A percentile compares a stretch with the other conserved stretches of the same genome.
These are phyloP conservation scores for Stagonosporopsis chrysanthemi DNA, from an alignment of 2,329 filamentous ascomycete genomes.

Conservation along the genomic window DNA sequence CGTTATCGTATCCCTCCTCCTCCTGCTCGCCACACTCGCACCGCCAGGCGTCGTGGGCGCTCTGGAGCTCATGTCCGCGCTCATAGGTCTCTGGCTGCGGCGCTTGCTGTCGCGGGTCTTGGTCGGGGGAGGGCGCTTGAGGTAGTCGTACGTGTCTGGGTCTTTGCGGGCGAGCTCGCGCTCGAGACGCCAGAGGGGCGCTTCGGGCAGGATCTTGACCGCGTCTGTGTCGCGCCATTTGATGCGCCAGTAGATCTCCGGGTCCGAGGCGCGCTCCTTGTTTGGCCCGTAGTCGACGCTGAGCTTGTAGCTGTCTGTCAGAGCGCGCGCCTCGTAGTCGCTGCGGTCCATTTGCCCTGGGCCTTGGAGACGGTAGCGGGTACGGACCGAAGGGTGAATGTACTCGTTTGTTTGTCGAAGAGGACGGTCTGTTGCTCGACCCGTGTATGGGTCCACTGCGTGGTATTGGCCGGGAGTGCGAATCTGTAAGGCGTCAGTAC, in stretches of 20 bases:
- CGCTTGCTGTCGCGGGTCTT: slow-evolving; percentile 26
- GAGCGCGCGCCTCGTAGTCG: slow-evolving; percentile 53
- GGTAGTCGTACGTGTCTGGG: slow-evolving; percentile 52
- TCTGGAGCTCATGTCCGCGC: slow-evolving; percentile 25
- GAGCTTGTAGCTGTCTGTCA: slow-evolving; percentile 58
- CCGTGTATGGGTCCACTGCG: slow-evolving; percentile 54
- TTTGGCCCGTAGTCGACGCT: slow-evolving; percentile 52
- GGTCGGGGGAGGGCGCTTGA: slow-evolving; percentile 47
- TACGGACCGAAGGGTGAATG: slow-evolving; percentile 59
- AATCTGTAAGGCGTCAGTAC: slow-evolving; percentile 28
- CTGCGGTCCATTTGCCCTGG: slow-evolving; percentile 57
- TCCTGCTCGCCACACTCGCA: slow-evolving; percentile 12
- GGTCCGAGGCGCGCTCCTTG: slow-evolving; percentile 37
- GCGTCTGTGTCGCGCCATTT: slow-evolving; percentile 47
- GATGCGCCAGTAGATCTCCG: slow-evolving; percentile 55
- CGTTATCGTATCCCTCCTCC: slow-evolving; percentile 33
- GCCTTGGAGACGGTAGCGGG: slow-evolving; percentile 54
- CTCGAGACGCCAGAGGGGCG: slow-evolving; percentile 55
- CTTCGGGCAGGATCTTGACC: slow-evolving; percentile 53
- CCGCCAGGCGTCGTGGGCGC: slow-evolving; percentile 7
- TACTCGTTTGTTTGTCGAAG: slow-evolving; percentile 61
- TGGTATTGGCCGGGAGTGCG: slow-evolving; percentile 59
- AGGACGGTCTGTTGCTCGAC: slow-evolving; percentile 52
- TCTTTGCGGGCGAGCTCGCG: slow-evolving; percentile 53
- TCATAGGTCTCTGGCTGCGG: slow-evolving; percentile 21